These are phyloP conservation scores for Lentinula aciculospora DNA, from an alignment of 768 basidiomycete genomes.

Conservation along the genomic window DNA sequence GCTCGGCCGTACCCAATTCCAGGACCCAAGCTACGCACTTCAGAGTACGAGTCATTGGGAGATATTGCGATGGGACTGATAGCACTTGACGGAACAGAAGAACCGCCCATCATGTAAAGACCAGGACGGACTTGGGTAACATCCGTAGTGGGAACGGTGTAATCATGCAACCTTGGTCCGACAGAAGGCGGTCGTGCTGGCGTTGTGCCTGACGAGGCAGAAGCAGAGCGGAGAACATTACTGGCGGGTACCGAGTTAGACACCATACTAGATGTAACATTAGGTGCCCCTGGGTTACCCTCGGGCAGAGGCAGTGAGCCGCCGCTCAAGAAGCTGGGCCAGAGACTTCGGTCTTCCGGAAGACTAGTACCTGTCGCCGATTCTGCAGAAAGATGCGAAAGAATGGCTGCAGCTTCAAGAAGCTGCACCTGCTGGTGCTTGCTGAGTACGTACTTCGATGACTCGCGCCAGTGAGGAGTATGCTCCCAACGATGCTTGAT, in stretches of 20 bases:
- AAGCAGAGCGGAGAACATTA: background rate
- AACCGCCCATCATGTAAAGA: slow-evolving; percentile 35
- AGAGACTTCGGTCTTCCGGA: slow-evolving; percentile 90
- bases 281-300: slow-evolving; percentile 5
- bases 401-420: slow-evolving; percentile 94
- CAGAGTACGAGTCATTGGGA: background rate
- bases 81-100: slow-evolving; percentile 8
- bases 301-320: slow-evolving; percentile 57
- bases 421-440: slow-evolving; percentile 98
- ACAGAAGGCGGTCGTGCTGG: slow-evolving; percentile 25
- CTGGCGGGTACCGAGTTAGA: slow-evolving; percentile 4
- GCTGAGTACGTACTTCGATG: slow-evolving; percentile 81
- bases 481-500: slow-evolving; percentile 99
- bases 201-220: slow-evolving; percentile 38
- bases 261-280: background rate
- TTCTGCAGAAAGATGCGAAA: slow-evolving; percentile 75
- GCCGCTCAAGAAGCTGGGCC: slow-evolving; percentile 80
- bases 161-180: slow-evolving; percentile 66
- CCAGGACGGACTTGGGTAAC: slow-evolving; percentile 61
- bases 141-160: slow-evolving; percentile 38
- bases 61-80: background rate
- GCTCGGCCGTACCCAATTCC: slow-evolving; percentile 6
- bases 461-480: slow-evolving; percentile 93
- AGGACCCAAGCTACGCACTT: slow-evolving; percentile 2
- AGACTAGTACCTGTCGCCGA: slow-evolving; percentile 65